Evolutionary conservation across 2,329 filamentous ascomycete species (phyloP).

Genomic region (Biscogniauxia mediterranea): DNA sequence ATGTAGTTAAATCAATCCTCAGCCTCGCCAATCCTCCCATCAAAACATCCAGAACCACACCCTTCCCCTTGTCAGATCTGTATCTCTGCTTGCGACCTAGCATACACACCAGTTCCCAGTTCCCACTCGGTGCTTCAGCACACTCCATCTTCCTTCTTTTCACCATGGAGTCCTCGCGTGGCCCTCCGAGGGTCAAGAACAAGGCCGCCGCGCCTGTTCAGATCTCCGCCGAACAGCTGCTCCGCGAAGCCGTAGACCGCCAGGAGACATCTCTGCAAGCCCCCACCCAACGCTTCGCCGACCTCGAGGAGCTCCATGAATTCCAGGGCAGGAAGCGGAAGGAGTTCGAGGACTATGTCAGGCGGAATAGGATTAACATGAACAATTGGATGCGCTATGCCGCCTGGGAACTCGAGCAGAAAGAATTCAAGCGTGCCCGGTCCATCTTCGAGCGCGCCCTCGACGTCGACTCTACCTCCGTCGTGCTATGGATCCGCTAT

Average conservation of each 20-base stretch:
- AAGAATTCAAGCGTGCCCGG: slow-evolving; percentile 88
- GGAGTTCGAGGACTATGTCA: slow-evolving; percentile 97
- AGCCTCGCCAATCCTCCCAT: slow-evolving; percentile 9
- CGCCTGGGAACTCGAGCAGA: slow-evolving; percentile 95
- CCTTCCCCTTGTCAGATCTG: neutral
- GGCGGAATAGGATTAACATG: slow-evolving; percentile 90
- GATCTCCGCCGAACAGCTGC: slow-evolving; percentile 94
- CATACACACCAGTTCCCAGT: no score
- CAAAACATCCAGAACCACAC: neutral
- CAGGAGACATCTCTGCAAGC: slow-evolving; percentile 87
- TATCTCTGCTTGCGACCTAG: no score
- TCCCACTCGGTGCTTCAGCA: no score
- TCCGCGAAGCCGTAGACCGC: slow-evolving; percentile 94
- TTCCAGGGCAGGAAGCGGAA: slow-evolving; percentile 94
- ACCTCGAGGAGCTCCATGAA: slow-evolving; percentile 96
- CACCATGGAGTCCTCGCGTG: slow-evolving; percentile 84
- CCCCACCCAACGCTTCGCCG: slow-evolving; percentile 90
- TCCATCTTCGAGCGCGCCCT: slow-evolving; percentile 94
- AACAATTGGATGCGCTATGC: slow-evolving; percentile 99
- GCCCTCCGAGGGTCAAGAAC: slow-evolving; percentile 96
- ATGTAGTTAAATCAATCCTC: slow-evolving; percentile 1
- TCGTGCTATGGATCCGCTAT: slow-evolving; percentile 87
- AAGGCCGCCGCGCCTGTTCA: slow-evolving; percentile 89
- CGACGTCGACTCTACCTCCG: slow-evolving; percentile 84
- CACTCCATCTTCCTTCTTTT: slow-evolving; percentile 6